Base-by-base conservation (phyloP, 441 rosid species). In the Pelargonium citronellum region DNA sequence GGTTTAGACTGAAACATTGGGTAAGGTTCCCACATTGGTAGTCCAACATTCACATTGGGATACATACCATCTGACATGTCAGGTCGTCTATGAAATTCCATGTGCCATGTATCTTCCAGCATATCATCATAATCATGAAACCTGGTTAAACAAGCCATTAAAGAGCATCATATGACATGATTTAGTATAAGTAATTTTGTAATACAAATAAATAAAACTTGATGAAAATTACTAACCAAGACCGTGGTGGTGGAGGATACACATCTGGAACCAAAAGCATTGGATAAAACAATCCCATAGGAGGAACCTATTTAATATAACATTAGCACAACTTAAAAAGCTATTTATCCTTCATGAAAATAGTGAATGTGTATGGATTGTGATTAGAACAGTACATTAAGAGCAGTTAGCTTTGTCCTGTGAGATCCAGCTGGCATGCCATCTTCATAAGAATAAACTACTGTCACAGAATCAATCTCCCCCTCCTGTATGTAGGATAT, bases 231-330 rank as follows among this genome's bases (percentile, higher is more conserved):
- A 71, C 83, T 74, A 43, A 91, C 99, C 99, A 95, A 34, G 91
- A 69, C 44, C 90, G 92, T 17, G 97, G 98, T 61, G 99, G 92
- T 53, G 89, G 87, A 71, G 98, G 92, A 79, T 83, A 91, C 67
- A 81, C 86, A 80, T 92, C 98, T 67, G 99, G 95, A 74, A 92
- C 87, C 69, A 95, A 80, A 77, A 95, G 97, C 62, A 70, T 87
- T 67, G 97, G 99, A 74, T 86, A 86, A 83, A 95, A 88, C 82
- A 95, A 77, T 80, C 98, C 98, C 95, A 92, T 91, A 5, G 99
- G 96, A 74, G 98, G 94, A 75, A 95, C 98, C 98, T 92, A 71
- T 68, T 62, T 68, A 70, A 61, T 37, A 63, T 73, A 69, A 34
- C 37, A 74, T 68, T 60, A 69, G 60, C 19, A 15, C 20, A 15